Conservation (phyloP, 208 protist genomes). For the Wallacemonas sp. region DNA sequence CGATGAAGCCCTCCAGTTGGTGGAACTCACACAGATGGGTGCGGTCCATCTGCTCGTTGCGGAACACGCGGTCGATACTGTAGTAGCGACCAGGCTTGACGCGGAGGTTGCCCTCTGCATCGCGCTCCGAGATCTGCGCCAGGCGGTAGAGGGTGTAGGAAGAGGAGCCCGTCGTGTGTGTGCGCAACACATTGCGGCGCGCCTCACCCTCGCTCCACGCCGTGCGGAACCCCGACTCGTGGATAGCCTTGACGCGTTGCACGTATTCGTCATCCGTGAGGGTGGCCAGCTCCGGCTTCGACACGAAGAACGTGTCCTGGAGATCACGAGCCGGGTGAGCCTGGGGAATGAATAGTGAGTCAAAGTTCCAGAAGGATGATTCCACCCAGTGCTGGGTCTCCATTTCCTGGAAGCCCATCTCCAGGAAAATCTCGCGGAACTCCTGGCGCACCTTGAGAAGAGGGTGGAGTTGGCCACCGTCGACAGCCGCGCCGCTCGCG, state of each 20-base stretch:
- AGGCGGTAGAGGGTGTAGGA: slow-evolving; percentile 96
- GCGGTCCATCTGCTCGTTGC: slow-evolving; percentile 99
- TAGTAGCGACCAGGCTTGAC: slow-evolving; percentile 98
- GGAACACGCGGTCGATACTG: slow-evolving; percentile 99
- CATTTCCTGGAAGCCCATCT: slow-evolving; percentile 99
- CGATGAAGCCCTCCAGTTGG: slow-evolving; percentile 99
- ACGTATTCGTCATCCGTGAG: slow-evolving; percentile 86
- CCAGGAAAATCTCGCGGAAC: slow-evolving; percentile 99
- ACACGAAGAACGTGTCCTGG: slow-evolving; percentile 99
- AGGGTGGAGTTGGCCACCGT: slow-evolving; percentile 96
- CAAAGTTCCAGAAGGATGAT: slow-evolving; percentile 99
- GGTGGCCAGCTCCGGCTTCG: slow-evolving; percentile 64
- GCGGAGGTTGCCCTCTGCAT: slow-evolving; percentile 50
- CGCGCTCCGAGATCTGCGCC: slow-evolving; percentile 57
- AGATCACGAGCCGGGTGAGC: slow-evolving; percentile 99
- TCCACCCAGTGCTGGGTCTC: slow-evolving; percentile 98
- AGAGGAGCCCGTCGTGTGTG: slow-evolving; percentile 99
- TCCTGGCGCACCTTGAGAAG: slow-evolving; percentile 98
- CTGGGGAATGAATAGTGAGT: slow-evolving; percentile 99
- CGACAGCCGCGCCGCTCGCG: slow-evolving; percentile 85
- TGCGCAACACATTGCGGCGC: slow-evolving; percentile 98
- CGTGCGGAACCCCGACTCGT: slow-evolving; percentile 93
- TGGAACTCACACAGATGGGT: slow-evolving; percentile 99
- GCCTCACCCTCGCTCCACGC: slow-evolving; percentile 95
- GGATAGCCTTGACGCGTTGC: slow-evolving; percentile 91